phyloP scores from a whole-genome alignment of 345 rosid genomes.

The Dimocarpus longan region DNA sequence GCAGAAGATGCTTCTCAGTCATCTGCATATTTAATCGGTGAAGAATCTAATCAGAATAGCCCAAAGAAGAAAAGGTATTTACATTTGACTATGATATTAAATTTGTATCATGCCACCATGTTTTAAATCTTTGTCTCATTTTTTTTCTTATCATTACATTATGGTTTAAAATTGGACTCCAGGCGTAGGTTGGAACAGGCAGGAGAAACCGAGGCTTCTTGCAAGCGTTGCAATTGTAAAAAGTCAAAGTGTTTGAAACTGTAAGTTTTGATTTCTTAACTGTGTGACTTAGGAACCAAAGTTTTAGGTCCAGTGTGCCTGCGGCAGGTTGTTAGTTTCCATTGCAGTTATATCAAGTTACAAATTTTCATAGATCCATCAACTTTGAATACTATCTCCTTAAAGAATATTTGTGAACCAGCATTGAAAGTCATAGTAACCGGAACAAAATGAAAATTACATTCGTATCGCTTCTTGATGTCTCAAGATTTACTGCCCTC shows the following conservation, averaged over 20 bases:
- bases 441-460: too few relatives aligned
- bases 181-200: slow-evolving; percentile 65
- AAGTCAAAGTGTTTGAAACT: slow-evolving; percentile 97
- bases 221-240: slow-evolving; percentile 97
- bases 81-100: neutral
- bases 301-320: neutral
- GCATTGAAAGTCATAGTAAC: too few relatives aligned
- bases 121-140: neutral
- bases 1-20: slow-evolving; percentile 56
- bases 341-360: too few relatives aligned
- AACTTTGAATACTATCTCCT: neutral
- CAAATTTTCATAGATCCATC: neutral
- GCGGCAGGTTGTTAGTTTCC: neutral
- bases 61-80: slow-evolving; percentile 84
- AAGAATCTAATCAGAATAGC: slow-evolving; percentile 65
- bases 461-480: too few relatives aligned
- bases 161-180: slow-evolving; percentile 25
- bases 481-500: too few relatives aligned
- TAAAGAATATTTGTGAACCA: neutral
- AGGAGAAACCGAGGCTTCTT: slow-evolving; percentile 66
- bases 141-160: slow-evolving; percentile 2
- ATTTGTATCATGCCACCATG: neutral
- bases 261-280: slow-evolving; percentile 49
- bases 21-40: slow-evolving; percentile 40
- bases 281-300: neutral